Percentiles rank a stretch among this genome's conserved stretches.
phyloP scores from a whole-genome alignment of 2,329 filamentous ascomycete species.

The Penicillium sp. region DNA sequence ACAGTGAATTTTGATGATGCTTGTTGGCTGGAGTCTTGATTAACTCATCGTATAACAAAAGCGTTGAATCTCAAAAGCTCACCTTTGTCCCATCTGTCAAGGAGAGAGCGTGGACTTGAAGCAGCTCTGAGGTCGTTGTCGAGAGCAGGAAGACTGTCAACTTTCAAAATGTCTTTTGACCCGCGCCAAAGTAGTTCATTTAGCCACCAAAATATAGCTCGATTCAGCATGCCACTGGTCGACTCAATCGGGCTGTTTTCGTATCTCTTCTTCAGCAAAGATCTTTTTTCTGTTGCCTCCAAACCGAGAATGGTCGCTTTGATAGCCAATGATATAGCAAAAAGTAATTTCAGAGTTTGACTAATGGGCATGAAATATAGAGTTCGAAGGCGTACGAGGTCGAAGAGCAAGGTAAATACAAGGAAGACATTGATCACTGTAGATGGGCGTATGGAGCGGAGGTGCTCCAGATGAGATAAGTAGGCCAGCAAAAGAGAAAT shows the following conservation, averaged over 20 bases:
- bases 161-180: slow-evolving; percentile 25
- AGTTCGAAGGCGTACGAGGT: slow-evolving; percentile 15
- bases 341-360: slow-evolving; percentile 4
- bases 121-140: slow-evolving; percentile 26
- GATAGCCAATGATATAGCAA: slow-evolving; percentile 18
- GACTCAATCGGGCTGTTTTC: slow-evolving; percentile 15
- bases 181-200: slow-evolving; percentile 27
- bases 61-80: neutral
- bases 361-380: slow-evolving; percentile 12
- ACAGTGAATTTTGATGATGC: slow-evolving; percentile 11
- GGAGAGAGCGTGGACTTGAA: slow-evolving; percentile 25
- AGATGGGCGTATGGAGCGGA: slow-evolving; percentile 15
- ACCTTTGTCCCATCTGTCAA: slow-evolving; percentile 28
- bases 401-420: slow-evolving; percentile 8
- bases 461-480: slow-evolving; percentile 17
- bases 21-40: slow-evolving; percentile 9
- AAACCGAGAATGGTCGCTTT: slow-evolving; percentile 37
- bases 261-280: slow-evolving; percentile 12
- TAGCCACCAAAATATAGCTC: slow-evolving; percentile 32
- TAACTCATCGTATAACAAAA: neutral
- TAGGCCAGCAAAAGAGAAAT: slow-evolving; percentile 7
- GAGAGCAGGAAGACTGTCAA: slow-evolving; percentile 36
- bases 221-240: slow-evolving; percentile 22
- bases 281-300: slow-evolving; percentile 38
- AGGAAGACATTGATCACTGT: slow-evolving; percentile 12